Base-by-base conservation (phyloP, 306 rosid genomes). In the Prunus mume region DNA sequence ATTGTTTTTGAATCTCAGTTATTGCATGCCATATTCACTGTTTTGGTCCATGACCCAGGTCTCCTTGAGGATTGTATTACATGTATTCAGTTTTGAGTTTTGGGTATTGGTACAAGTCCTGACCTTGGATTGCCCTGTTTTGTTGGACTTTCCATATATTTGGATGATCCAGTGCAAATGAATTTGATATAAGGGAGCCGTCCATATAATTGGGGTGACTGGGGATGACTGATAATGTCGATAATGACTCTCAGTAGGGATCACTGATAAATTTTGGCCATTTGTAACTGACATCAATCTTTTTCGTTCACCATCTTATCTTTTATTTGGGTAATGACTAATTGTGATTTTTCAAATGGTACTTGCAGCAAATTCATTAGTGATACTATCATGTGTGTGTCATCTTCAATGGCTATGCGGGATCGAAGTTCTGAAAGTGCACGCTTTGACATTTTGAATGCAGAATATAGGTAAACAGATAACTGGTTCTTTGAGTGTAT, bases 321-420 rank as follows among this genome's bases (percentile, higher is more conserved):
- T 30, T 52, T 24, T 24, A 34, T 46, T 76, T 2, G 3, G 18
- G 67, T 22, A 27, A 12, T 60, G 24, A 55, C 82, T 74, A 30
- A 38, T 65, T 25, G 73, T 83, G 56, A 51, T 72, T 77, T 80
- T 61, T 62, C 27, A 63, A 76, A 49, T 79, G 24, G 56, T 69
- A 54, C 66, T 69, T 76, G 81, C 96, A 95, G 99, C 88, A 89
- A 95, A 86, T 95, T 92, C 87, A 83, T 95, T 67, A 88, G 99
- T 74, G 96, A 95, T 88, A 77, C 86, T 85, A 65, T 92, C 79
- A 91, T 91, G 98, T 78, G 78, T 30, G 74, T 92, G 50, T 87
- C 97, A 76, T 92, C 99, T 76, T 89, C 97, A 66, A 85, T 95
- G 99, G 93, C 99, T 76, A 84, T 28, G 76, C 89, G 97, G 82